phyloP scores from a whole-genome alignment of 2,329 filamentous ascomycete species.

The Cytospora schulzeri region DNA sequence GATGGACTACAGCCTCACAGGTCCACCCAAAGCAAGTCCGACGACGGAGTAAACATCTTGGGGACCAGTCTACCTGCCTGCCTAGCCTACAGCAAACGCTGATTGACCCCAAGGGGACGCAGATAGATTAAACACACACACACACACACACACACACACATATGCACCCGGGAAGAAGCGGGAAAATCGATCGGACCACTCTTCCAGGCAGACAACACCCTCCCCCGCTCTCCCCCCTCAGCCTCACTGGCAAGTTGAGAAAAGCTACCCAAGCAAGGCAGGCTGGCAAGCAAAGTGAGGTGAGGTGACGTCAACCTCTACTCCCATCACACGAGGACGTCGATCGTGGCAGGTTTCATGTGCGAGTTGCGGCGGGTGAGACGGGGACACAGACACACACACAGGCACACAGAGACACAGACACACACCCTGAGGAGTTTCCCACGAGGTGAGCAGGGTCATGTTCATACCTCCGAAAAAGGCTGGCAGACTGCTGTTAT shows the following conservation, averaged over 20 bases:
- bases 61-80: not conserved
- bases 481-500: not conserved
- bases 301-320: slow-evolving; percentile 16
- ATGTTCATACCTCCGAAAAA: not conserved
- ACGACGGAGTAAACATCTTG: not conserved
- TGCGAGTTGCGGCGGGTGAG: not conserved
- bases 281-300: not conserved
- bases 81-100: too few relatives aligned
- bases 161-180: not conserved
- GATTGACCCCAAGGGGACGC: too few relatives aligned
- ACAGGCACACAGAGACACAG: not conserved
- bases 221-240: not conserved
- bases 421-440: not conserved
- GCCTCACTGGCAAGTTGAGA: too few relatives aligned
- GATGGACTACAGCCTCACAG: not conserved
- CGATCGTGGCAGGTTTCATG: not conserved
- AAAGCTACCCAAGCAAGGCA: too few relatives aligned
- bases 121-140: not conserved
- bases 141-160: too few relatives aligned
- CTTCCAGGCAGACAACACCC: not conserved
- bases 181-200: not conserved
- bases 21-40: not conserved
- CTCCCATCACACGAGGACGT: slow-evolving; percentile 3
- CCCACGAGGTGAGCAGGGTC: not conserved
- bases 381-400: not conserved